phyloP scores from a whole-genome alignment of 768 basidiomycete genomes.

The Hygrophorus pudorinus region DNA sequence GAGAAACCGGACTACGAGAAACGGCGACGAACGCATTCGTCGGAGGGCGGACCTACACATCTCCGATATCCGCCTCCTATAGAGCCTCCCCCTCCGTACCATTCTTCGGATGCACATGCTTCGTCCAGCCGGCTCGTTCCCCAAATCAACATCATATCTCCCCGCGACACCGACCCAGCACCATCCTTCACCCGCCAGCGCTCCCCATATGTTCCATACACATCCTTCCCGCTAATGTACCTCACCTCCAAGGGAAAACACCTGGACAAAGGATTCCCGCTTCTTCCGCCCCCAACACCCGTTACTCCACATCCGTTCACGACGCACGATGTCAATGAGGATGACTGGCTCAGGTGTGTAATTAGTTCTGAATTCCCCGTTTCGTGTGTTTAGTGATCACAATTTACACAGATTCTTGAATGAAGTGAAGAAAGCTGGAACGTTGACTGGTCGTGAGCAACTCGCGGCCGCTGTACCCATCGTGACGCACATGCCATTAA shows the following conservation, averaged over 20 bases:
- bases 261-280: slow-evolving; percentile 35
- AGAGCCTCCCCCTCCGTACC: neutral
- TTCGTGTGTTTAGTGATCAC: neutral
- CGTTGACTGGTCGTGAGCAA: slow-evolving; percentile 24
- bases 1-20: too few relatives aligned
- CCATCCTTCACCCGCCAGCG: slow-evolving; percentile 1
- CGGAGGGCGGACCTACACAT: too few relatives aligned
- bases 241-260: slow-evolving; percentile 21
- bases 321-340: slow-evolving; percentile 37
- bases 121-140: neutral
- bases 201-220: slow-evolving; percentile 5
- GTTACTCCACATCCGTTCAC: slow-evolving; percentile 37
- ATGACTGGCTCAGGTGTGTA: slow-evolving; percentile 37
- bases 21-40: too few relatives aligned
- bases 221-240: slow-evolving; percentile 22
- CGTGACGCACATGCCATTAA: slow-evolving; percentile 5
- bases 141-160: too few relatives aligned
- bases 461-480: slow-evolving; percentile 18
- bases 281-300: slow-evolving; percentile 28
- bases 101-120: neutral
- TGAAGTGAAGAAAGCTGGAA: slow-evolving; percentile 24
- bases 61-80: too few relatives aligned
- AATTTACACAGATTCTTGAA: slow-evolving; percentile 26
- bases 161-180: too few relatives aligned
- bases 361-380: neutral